Percentiles rank a stretch among this genome's conserved stretches.
These are phyloP conservation scores for Ceratocystis lukuohia DNA, from an alignment of 2,329 filamentous ascomycete genomes.

Conservation along the genomic window DNA sequence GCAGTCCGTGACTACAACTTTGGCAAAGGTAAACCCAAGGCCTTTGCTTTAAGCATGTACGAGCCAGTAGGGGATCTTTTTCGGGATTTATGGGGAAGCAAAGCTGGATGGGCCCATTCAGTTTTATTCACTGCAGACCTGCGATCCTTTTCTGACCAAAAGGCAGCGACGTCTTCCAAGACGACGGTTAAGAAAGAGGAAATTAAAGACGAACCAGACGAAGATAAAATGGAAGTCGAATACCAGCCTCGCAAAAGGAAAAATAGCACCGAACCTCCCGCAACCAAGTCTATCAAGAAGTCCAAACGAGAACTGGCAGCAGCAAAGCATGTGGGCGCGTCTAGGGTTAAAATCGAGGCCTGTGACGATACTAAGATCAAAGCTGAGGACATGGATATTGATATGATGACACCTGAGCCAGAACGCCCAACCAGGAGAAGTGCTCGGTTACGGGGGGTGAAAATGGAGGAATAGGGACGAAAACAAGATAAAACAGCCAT, in stretches of 20 bases:
- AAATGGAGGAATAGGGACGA: constrained; percentile 11
- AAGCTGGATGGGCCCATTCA: constrained; percentile 95
- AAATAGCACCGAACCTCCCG: background rate
- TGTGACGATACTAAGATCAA: constrained; percentile 14
- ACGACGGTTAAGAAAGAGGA: constrained; percentile 21
- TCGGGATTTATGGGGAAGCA: constrained; percentile 73
- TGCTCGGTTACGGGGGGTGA: constrained; percentile 13
- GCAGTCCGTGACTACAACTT: constrained; percentile 93
- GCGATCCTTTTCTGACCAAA: constrained; percentile 62
- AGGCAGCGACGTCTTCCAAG: constrained; percentile 13
- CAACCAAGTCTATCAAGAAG: background rate
- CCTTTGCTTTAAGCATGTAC: constrained; percentile 77
- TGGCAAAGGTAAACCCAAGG: constrained; percentile 69
- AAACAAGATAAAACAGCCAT: background rate
- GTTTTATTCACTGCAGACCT: constrained; percentile 92
- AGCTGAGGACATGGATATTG: constrained; percentile 16
- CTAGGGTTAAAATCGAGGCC: constrained; percentile 13
- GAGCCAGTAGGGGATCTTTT: constrained; percentile 86
- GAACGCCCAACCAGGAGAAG: constrained; percentile 17
- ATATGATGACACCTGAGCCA: constrained; percentile 14
- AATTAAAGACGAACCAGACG: constrained; percentile 21
- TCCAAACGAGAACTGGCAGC: background rate
- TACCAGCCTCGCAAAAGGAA: constrained; percentile 21
- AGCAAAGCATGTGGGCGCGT: background rate
- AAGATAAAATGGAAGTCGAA: constrained; percentile 24